Evolutionary conservation across 257 asterid genomes (phyloP).

Genomic region (Solanum gandarillasii): DNA sequence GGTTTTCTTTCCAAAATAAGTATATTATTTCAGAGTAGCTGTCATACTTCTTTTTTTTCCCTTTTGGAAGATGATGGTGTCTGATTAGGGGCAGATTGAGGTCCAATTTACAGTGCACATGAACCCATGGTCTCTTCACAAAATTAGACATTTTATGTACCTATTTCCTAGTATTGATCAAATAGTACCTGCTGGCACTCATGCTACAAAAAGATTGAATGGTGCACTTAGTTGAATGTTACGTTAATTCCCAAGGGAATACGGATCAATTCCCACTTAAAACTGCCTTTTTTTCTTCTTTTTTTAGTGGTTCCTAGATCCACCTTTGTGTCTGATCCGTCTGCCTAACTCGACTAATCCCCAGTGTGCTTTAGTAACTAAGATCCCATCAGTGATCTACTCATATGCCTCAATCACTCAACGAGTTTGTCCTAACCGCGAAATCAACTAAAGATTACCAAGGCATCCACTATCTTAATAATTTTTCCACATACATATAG

Average conservation of each 20-base stretch:
- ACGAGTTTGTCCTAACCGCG: neutral
- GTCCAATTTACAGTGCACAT: neutral
- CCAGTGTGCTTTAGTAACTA: neutral
- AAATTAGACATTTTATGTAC: neutral
- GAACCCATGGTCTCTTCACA: neutral
- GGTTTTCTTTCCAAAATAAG: neutral
- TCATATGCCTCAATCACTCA: neutral
- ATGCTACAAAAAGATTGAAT: neutral
- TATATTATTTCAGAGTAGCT: neutral
- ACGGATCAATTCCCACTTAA: neutral
- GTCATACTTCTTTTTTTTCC: neutral
- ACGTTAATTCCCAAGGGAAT: neutral
- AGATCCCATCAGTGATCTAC: neutral
- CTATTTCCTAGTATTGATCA: neutral
- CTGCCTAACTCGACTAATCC: neutral
- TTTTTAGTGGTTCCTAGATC: neutral
- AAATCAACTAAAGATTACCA: neutral
- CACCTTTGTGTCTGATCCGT: neutral
- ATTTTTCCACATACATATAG: neutral
- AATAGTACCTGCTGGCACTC: neutral
- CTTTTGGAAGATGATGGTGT: neutral
- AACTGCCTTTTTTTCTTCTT: neutral
- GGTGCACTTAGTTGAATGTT: neutral
- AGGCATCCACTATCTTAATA: neutral
- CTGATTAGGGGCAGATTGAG: neutral